Conservation (phyloP, 345 rosid species). For the Eucalyptus fibrosa region DNA sequence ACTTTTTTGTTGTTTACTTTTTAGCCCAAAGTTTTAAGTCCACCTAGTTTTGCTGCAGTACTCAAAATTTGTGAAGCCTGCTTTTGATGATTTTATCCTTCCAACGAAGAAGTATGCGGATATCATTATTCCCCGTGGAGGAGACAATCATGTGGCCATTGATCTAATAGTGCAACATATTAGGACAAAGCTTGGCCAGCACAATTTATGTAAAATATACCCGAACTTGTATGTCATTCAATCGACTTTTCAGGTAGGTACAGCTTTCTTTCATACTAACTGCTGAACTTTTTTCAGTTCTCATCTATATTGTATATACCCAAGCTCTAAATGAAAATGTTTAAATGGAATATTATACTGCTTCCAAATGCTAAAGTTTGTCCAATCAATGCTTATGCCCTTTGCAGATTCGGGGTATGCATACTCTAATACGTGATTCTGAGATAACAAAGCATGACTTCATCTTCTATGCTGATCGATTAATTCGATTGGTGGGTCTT, state of each 20-base stretch:
- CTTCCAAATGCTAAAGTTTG: background rate
- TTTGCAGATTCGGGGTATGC: constrained; percentile 97
- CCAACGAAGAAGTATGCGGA: constrained; percentile 99
- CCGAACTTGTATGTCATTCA: constrained; percentile 89
- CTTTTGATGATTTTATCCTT: constrained; percentile 97
- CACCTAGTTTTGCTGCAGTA: constrained; percentile 55
- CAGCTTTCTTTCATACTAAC: background rate
- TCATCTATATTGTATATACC: background rate
- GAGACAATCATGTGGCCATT: constrained; percentile 95
- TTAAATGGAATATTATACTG: background rate
- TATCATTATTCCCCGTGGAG: constrained; percentile 98
- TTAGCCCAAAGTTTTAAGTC: background rate
- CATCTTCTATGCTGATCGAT: constrained; percentile 86
- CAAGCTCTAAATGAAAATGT: background rate
- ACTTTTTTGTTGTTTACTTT: background rate
- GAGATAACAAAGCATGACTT: constrained; percentile 94
- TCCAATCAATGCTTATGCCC: background rate
- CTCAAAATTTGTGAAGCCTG: constrained; percentile 98
- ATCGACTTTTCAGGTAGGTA: constrained; percentile 87
- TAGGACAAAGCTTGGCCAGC: constrained; percentile 94
- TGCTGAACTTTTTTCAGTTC: background rate
- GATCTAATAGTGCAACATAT: constrained; percentile 99
- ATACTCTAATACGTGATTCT: constrained; percentile 95
- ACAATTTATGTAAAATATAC: constrained; percentile 96
- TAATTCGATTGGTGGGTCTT: constrained; percentile 87